A percentile compares a stretch with the other conserved stretches of the same genome.
Conservation (phyloP, 2,329 filamentous ascomycete species). For the Fusarium sp. region DNA sequence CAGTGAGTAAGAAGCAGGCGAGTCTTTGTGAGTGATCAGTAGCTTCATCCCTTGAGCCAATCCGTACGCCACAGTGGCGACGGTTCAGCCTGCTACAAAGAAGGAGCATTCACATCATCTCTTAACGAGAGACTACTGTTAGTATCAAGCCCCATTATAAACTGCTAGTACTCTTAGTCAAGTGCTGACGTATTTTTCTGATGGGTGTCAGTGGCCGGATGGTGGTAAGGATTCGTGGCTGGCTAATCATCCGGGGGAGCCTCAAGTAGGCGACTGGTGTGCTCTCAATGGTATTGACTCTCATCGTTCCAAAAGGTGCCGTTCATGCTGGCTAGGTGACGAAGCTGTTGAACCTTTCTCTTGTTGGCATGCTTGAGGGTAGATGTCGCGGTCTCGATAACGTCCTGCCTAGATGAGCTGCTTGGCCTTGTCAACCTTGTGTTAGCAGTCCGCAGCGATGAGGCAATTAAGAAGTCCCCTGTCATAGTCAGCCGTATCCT, state of each 20-base stretch:
- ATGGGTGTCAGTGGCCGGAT: neutral
- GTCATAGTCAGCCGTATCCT: slow-evolving; percentile 74
- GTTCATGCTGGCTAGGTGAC: slow-evolving; percentile 82
- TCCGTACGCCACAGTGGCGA: neutral
- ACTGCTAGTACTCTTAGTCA: neutral
- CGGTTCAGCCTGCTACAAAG: slow-evolving; percentile 56
- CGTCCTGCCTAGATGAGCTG: slow-evolving; percentile 80
- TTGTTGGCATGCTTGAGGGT: slow-evolving; percentile 84
- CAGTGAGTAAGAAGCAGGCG: neutral
- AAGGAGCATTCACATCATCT: too few relatives aligned
- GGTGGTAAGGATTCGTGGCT: too few relatives aligned
- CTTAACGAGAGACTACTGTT: neutral
- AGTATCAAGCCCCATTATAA: neutral
- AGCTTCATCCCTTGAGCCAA: too few relatives aligned
- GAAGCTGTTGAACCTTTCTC: slow-evolving; percentile 82
- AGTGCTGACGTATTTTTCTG: neutral
- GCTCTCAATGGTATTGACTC: neutral
- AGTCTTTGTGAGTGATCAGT: neutral
- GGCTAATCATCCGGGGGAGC: neutral
- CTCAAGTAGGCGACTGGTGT: neutral
- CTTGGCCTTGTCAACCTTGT: slow-evolving; percentile 81
- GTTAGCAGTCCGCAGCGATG: slow-evolving; percentile 85
- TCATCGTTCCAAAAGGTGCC: slow-evolving; percentile 86
- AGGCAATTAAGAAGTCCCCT: slow-evolving; percentile 80
- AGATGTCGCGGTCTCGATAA: slow-evolving; percentile 53